Evolutionary conservation across 2,329 filamentous ascomycete genomes (phyloP), one percentile per base, ranked within the genome.

Genomic region (Cytospora piceae): DNA sequence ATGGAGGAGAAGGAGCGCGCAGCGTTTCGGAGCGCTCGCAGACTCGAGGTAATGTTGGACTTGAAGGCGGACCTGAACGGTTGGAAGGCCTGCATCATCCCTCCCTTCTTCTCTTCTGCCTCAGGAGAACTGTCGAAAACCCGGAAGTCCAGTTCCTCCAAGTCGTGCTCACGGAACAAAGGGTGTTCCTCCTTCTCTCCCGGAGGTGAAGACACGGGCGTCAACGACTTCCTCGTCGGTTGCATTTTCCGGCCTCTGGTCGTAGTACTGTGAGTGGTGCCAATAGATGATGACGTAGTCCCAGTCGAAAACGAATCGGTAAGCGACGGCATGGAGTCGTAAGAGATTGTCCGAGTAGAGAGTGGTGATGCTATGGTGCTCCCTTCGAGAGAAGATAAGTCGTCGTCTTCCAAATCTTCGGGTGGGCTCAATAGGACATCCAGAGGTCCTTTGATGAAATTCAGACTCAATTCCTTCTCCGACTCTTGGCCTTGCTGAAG

Each of bases 1-100:
- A 90, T 82, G 69, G 75, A 81, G 3, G 87, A 89, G 64, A 90
- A 83, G 9, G 87, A 87, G 67, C 83, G 85, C 58, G 88, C 88
- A 1, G 88, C 88, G 42, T 85, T 88, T 67, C 85, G 84, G 65
- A 90, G 74, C 39, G 87, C 87, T 24, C 86, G 83, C 56, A 90
- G 77, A 12, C 88, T 90, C 8, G 88, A 87, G 7, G 88, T 90
- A 46, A 90, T 74, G 71, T 90, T 90, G 4, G 87, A 90, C 74
- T 89, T 90, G 78, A 90, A 90, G 8, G 83, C 87, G 42, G 82
- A 82, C 65, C 80, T 80, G 42, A 87, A 77, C 2, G 85, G 84
- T 58, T 77, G 81, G 67, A 84, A 73, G 3, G 73, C 72, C 8
- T 34, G 37, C 51, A 73, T 66, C 54, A 42, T 56, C 17, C 61